Conservation (phyloP, 768 basidiomycete genomes). For the Xanthoconium purpureum region DNA sequence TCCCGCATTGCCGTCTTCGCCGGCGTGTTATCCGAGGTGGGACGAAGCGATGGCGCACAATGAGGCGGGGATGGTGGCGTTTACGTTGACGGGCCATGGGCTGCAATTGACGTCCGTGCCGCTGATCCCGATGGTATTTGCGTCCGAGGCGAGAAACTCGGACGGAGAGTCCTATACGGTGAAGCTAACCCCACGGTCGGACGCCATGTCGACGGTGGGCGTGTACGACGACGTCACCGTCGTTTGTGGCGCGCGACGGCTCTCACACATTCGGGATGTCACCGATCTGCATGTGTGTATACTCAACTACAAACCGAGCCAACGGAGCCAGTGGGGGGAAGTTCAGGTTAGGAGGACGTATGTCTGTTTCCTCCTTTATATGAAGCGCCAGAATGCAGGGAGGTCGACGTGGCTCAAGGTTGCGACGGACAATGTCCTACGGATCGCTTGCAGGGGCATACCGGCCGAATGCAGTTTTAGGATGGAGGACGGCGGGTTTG, state of each 20-base stretch:
- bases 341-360: conserved; percentile 18
- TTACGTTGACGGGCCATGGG: conserved; percentile 13
- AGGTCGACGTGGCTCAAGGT: conserved; percentile 24
- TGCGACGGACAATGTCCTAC: conserved; percentile 23
- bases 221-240: conserved; percentile 13
- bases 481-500: not conserved
- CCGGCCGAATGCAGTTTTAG: not conserved
- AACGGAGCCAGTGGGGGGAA: not conserved
- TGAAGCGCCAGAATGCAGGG: not conserved
- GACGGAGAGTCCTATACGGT: conserved; percentile 5
- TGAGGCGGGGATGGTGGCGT: conserved; percentile 13
- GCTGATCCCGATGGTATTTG: conserved; percentile 17
- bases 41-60: conserved; percentile 8
- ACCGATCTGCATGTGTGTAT: conserved; percentile 20
- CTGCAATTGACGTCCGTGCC: conserved; percentile 21
- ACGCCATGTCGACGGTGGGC: not conserved
- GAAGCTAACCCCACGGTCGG: conserved; percentile 6
- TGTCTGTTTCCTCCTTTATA: conserved; percentile 23
- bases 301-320: conserved; percentile 19
- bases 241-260: conserved; percentile 14
- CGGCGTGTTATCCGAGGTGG: conserved; percentile 22
- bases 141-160: not conserved
- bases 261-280: conserved; percentile 9
- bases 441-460: conserved; percentile 7
- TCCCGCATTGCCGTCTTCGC: conserved; percentile 18